Base-by-base conservation (phyloP, 345 rosid species). In the Kandelia obovata region DNA sequence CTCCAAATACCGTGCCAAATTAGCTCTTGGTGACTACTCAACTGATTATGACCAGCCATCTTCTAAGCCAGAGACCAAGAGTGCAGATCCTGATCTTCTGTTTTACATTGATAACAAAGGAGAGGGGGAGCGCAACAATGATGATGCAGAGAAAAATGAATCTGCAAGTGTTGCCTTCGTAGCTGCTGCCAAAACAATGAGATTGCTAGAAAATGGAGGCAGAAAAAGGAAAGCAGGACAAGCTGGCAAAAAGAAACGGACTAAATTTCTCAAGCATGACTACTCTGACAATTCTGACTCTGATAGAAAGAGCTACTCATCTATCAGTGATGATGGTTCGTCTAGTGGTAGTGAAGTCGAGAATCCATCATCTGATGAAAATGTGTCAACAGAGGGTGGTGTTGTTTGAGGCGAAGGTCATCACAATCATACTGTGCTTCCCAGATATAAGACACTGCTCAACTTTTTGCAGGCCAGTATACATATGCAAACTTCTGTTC, bases 341-440 rank as follows among this genome's bases (percentile, higher is more conserved):
- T 69, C 73, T 62, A 80, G 84, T 11, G 83, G 58, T 26, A 82
- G 84, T 75, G 90, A 80, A 77, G 83, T 82, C 53, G 87, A 82
- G 58, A 73, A 76, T 75, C 86, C 86, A 19, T 37, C 31, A 61
- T 79, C 81, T 10, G 76, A 75, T 67, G 78, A 79, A 64, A 72
- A 77, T 21, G 63, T 20, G 10, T 66, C 70, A 62, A 20, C n/a
- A 46, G 37, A 62, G 27, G 20, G 43, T 27, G 53, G 35, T 30
- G 26, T 43, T 37, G 7, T 13, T 20, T 34, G 16, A 23, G 30
- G 32, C 6, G 43, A 11, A 71, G 25, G 27, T 63, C 30, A 58
- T 25, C 43, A 30, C 43, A 9, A 9, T 39, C 49, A 13, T 37
- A 11, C 27, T 6, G 19, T 15, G 17, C 46, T 46, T 6, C 25